Base-by-base conservation (phyloP, 768 basidiomycete genomes). In the Russula dissimulans region DNA sequence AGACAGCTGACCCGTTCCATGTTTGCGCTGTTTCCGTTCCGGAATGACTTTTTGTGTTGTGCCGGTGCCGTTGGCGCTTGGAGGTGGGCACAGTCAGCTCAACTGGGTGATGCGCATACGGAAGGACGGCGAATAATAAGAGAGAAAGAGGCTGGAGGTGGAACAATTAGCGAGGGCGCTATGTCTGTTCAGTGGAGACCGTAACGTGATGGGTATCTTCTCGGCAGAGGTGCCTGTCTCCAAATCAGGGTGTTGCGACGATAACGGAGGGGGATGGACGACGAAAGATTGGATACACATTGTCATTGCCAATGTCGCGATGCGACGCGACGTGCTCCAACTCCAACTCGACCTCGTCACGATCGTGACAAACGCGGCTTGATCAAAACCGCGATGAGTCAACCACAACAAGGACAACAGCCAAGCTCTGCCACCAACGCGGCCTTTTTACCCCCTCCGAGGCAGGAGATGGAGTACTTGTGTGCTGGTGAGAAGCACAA, bases 391-490 rank as follows among this genome's bases (percentile, higher is more conserved):
- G 67, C 79, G 75, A 78, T 72, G 70, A 77, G 77, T 61, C 75
- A 74, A 58, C 39, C 6, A 41, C 12, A 15, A 15, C 71, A 67
- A 54, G 68, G 67, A 17, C 59, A 69, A 49, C 22, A 26, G 22
- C 70, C 71, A 44, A 69, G 72, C 43, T 14, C 60, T 60, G 72
- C 70, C 43, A 68, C 62, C 39, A 71, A 69, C 9, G 67, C 66
- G 11, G 62, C 69, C 22, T 77, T 73, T 60, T 67, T 72, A 12
- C 75, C 72, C 1, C 71, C 75, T n/a, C 76, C 74, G 1, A 76
- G 76, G 59, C 77, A 77, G 55, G 86, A 86, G 0, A 89, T 91
- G 86, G 88, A 91, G 71, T 93, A 93, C 66, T 78, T 89, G 41
- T 93, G 91, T 68, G 91, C 91, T 67, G 91, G 91, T 89, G 70